Conservation (phyloP, 2,329 filamentous ascomycete species). For the Epichloe gansuensis region DNA sequence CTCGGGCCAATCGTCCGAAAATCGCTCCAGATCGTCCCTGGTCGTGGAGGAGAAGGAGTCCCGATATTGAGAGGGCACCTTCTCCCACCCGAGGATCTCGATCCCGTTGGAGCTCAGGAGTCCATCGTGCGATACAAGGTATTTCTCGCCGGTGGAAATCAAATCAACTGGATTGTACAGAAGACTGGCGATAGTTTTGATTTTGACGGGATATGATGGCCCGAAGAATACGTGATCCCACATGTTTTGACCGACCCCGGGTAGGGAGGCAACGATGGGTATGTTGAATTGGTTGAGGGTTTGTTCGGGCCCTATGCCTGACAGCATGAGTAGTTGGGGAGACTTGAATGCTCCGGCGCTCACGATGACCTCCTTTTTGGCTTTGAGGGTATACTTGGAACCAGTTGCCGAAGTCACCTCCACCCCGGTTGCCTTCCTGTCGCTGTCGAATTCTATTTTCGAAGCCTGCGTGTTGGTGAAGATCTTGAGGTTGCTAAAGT, state of each 20-base stretch:
- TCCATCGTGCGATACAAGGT: not conserved
- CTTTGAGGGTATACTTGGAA: slow-evolving; percentile 1
- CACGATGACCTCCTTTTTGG: slow-evolving; percentile 1
- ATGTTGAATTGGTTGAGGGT: slow-evolving; percentile 1
- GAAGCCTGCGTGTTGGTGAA: slow-evolving; percentile 29
- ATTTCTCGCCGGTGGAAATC: not conserved
- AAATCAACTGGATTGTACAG: not conserved
- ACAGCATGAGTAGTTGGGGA: slow-evolving; percentile 8
- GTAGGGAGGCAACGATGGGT: not conserved
- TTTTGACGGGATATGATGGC: slow-evolving; percentile 5
- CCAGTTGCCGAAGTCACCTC: slow-evolving; percentile 8
- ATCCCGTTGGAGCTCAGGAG: slow-evolving; percentile 6
- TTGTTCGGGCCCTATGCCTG: slow-evolving; percentile 6
- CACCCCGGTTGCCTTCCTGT: slow-evolving; percentile 28
- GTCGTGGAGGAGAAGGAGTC: slow-evolving; percentile 8
- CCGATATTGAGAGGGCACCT: slow-evolving; percentile 15
- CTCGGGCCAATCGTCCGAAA: slow-evolving; percentile 24
- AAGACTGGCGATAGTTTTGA: slow-evolving; percentile 1
- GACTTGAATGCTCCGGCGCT: slow-evolving; percentile 4
- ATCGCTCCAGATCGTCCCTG: slow-evolving; percentile 10
- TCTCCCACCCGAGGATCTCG: slow-evolving; percentile 14
- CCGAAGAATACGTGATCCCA: slow-evolving; percentile 7
- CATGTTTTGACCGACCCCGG: slow-evolving; percentile 6
- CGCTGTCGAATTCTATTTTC: slow-evolving; percentile 29
- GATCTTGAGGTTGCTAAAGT: slow-evolving; percentile 21